Conservation (phyloP, 768 basidiomycete genomes). For the Leccinellum rugosiceps region DNA sequence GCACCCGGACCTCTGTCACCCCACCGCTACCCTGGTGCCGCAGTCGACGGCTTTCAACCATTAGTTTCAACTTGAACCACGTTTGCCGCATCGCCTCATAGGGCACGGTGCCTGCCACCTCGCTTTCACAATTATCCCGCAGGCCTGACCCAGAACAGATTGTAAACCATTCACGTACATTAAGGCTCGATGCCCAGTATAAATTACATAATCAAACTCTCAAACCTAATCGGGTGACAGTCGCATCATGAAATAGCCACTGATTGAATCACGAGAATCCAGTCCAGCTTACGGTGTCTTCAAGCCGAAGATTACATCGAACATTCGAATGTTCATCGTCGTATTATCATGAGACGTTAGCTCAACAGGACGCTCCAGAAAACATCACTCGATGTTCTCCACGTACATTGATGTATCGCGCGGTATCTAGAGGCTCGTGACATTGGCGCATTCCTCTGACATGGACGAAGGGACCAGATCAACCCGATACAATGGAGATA, state of each 20-base stretch:
- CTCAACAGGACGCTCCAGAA: too few species aligned
- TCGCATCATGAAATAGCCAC: too few species aligned
- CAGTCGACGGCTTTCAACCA: background rate
- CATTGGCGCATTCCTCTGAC: too few species aligned
- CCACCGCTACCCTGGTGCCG: conserved; percentile 7
- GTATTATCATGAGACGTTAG: too few species aligned
- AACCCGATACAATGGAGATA: background rate
- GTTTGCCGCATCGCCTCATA: background rate
- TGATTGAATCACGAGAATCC: background rate
- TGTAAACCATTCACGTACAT: background rate
- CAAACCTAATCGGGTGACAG: too few species aligned
- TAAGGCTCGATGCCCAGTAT: too few species aligned
- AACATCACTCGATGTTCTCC: background rate
- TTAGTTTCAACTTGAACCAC: background rate
- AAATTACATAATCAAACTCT: background rate
- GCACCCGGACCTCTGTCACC: conserved; percentile 30
- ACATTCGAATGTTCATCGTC: background rate
- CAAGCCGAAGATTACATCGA: background rate
- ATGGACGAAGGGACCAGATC: too few species aligned
- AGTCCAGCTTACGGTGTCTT: background rate
- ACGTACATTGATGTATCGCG: too few species aligned
- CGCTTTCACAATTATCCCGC: background rate
- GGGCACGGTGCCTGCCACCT: background rate
- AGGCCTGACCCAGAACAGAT: background rate
- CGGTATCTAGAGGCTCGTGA: too few species aligned